phyloP scores from a whole-genome alignment of 2,329 filamentous ascomycete genomes.

The Curvularia hawaiiensis region DNA sequence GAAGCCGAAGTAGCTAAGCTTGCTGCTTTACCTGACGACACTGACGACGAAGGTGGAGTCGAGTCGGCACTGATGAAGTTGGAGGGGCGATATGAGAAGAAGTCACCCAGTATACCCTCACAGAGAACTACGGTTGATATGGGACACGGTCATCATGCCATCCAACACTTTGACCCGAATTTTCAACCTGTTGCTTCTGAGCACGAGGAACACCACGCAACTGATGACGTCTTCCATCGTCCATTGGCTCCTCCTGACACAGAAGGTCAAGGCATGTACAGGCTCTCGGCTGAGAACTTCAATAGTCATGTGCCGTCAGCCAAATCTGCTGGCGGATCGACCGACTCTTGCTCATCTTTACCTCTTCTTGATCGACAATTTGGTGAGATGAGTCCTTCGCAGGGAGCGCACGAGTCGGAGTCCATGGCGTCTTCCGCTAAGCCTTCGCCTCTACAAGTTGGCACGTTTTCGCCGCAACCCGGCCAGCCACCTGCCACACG shows the following conservation, averaged over 20 bases:
- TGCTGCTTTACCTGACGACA: constrained; percentile 85
- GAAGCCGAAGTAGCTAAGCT: constrained; percentile 87
- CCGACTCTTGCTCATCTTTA: constrained; percentile 76
- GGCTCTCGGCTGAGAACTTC: constrained; percentile 40
- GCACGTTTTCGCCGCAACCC: constrained; percentile 19
- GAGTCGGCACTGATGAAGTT: constrained; percentile 92
- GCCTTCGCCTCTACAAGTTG: constrained; percentile 40
- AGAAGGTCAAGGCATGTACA: constrained; percentile 39
- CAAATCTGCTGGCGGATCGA: constrained; percentile 61
- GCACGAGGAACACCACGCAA: constrained; percentile 22
- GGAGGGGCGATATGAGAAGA: constrained; percentile 79
- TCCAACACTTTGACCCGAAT: constrained; percentile 22
- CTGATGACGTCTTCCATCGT: constrained; percentile 36
- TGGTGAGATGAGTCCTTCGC: constrained; percentile 32
- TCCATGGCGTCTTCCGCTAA: constrained; percentile 55
- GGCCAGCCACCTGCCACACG: constrained; percentile 19
- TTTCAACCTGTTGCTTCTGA: constrained; percentile 28
- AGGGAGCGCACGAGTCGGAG: constrained; percentile 44
- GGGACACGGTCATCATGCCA: constrained; percentile 29
- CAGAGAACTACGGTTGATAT: constrained; percentile 25
- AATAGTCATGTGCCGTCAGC: constrained; percentile 30
- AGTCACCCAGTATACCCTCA: constrained; percentile 35
- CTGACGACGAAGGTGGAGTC: constrained; percentile 76
- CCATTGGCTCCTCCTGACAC: constrained; percentile 27
- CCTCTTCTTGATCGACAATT: constrained; percentile 74